Base-by-base conservation (phyloP, 2,329 filamentous ascomycete genomes). In the Aspergillus japonicus region DNA sequence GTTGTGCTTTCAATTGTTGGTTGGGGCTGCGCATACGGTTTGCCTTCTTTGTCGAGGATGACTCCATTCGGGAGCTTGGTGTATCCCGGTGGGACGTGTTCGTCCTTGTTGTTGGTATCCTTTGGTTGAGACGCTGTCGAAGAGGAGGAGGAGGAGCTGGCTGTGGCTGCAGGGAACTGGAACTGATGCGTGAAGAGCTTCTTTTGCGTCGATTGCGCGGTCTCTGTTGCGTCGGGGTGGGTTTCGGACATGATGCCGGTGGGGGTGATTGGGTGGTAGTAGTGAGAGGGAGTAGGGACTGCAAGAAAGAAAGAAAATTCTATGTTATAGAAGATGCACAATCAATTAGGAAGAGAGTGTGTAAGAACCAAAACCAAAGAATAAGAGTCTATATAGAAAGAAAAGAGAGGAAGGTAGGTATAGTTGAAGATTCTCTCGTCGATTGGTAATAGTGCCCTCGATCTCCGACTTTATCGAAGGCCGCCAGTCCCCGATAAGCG, bases 21-120 rank as follows among this genome's bases (percentile, higher is more conserved):
- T 21, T 1, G 42, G 7, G 35, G 8, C 39, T 44, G 8, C 12
- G 70, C 78, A 35, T 71, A 82, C 80, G 80, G 80, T 68, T 82
- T 82, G 56, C 80, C 80, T 69, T 81, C 78, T 63, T 80, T 79
- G 58, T 76, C 80, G 50, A 82, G 70, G 2, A 81, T 77, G n/a
- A 81, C 76, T n/a, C 79, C 79, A 50, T 77, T 79, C n/a, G 78
- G 75, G 21, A 75, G 64, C 35, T 72, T 72, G 29, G 69, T 62
- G 39, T 58, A 73, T 68, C 29, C 61, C 16, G 53, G 39, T n/a
- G 60, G 31, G 6, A 57, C 35, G 29, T 68, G 62, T 35, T 65
- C 63, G 39, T 73, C 66, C 62, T 66, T 64, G 12, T 16, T 35
- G 33, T 10, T 44, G 14, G 14, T 44, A 8, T 44, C 39, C 6